Conservation (phyloP, 768 basidiomycete genomes). For the Trametes elegans region DNA sequence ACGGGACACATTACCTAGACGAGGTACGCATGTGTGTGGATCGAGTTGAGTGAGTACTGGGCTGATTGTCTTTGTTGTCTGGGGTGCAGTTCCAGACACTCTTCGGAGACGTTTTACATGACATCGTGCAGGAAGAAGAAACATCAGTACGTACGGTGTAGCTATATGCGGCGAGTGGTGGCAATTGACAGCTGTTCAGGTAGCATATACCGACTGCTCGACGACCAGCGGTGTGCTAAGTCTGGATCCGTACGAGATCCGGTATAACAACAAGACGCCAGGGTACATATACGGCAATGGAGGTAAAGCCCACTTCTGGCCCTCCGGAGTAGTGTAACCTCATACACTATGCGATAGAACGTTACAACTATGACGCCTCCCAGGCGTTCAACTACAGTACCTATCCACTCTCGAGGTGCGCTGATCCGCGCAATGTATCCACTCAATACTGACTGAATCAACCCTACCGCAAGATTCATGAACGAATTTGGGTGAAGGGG, state of each 20-base stretch:
- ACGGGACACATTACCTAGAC: conserved; percentile 48
- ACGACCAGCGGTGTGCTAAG: conserved; percentile 57
- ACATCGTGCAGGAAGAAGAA: conserved; percentile 47
- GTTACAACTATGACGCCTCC: conserved; percentile 54
- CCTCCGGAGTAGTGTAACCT: too few relatives aligned
- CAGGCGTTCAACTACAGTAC: conserved; percentile 54
- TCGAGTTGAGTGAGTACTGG: neutral
- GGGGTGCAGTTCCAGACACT: conserved; percentile 43
- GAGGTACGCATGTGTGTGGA: conserved; percentile 39
- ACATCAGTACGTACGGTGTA: conserved; percentile 38
- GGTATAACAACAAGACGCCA: conserved; percentile 48
- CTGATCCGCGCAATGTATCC: neutral
- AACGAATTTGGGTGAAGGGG: conserved; percentile 60
- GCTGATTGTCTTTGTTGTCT: neutral
- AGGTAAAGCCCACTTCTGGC: conserved; percentile 30
- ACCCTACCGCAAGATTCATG: conserved; percentile 40
- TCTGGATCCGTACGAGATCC: conserved; percentile 50
- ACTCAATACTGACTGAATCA: neutral
- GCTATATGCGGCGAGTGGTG: too few relatives aligned
- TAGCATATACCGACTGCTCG: conserved; percentile 59
- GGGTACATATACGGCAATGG: conserved; percentile 57
- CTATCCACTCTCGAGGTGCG: conserved; percentile 47
- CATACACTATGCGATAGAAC: conserved; percentile 34
- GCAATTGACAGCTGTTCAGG: conserved; percentile 27
- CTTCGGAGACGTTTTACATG: conserved; percentile 52